A percentile compares a stretch with the other conserved stretches of the same genome.
These are phyloP conservation scores for Bryopsis sp. DNA, from an alignment of 139 green algal species.

Conservation along the genomic window DNA sequence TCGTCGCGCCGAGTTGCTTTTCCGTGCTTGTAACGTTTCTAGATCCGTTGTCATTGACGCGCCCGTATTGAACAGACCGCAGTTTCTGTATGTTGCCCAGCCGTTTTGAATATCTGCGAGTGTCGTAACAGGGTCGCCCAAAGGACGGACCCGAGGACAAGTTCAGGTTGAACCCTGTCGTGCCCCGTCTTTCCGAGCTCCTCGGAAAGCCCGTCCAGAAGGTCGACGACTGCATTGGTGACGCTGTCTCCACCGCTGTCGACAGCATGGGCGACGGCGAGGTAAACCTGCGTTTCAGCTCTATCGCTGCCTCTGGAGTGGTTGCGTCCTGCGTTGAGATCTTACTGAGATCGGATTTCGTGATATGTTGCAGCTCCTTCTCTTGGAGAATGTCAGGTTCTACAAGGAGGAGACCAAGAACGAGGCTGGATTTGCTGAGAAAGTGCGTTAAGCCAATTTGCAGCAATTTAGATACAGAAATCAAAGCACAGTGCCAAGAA, in stretches of 20 bases:
- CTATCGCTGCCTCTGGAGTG: no score
- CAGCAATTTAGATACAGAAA: no score
- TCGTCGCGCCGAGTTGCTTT: no score
- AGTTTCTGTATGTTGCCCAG: not conserved
- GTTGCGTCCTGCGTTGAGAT: no score
- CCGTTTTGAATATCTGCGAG: no score
- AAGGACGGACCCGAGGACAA: conserved; percentile 97
- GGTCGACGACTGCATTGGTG: conserved; percentile 93
- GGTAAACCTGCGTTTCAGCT: conserved; percentile 26
- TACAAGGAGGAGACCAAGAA: conserved; percentile 99
- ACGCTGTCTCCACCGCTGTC: conserved; percentile 67
- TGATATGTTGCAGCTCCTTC: conserved; percentile 46
- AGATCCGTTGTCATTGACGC: no score
- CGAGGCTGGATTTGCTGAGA: conserved; percentile 83
- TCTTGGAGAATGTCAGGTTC: conserved; percentile 96
- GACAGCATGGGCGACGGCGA: conserved; percentile 65
- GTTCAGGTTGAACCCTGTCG: conserved; percentile 74
- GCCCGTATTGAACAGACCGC: not conserved
- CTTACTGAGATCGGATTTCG: no score
- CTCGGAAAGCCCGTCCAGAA: conserved; percentile 82
- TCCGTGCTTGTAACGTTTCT: no score
- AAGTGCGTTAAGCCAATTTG: no score
- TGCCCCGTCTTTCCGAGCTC: conserved; percentile 75
- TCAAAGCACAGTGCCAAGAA: no score
- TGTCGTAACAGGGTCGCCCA: conserved; percentile 83